These are phyloP conservation scores for Ligustrum vulgare DNA, from an alignment of 257 asterid species.

Conservation along the genomic window DNA sequence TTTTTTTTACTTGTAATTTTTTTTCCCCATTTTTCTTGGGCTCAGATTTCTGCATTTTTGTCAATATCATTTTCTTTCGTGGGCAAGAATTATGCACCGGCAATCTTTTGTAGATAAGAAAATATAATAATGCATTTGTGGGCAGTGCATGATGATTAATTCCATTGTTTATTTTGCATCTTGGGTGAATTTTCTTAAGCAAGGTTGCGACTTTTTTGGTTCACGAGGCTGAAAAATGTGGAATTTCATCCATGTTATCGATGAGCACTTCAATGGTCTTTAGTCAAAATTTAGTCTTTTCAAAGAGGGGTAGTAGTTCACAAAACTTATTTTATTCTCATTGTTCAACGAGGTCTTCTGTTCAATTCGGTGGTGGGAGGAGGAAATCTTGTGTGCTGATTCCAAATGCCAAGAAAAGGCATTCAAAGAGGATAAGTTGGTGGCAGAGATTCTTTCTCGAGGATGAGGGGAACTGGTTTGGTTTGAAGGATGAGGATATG, in stretches of 20 bases:
- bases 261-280: slow-evolving; percentile 86
- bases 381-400: slow-evolving; percentile 48
- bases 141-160: slow-evolving; percentile 34
- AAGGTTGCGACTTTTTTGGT: slow-evolving; percentile 44
- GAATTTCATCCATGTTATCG: slow-evolving; percentile 57
- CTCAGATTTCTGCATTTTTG: neutral
- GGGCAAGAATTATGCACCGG: slow-evolving; percentile 10
- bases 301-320: slow-evolving; percentile 29
- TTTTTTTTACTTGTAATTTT: neutral
- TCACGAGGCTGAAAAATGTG: slow-evolving; percentile 67
- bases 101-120: slow-evolving; percentile 5
- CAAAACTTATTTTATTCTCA: slow-evolving; percentile 29
- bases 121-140: slow-evolving; percentile 36
- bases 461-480: slow-evolving; percentile 90
- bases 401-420: slow-evolving; percentile 68
- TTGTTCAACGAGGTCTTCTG: slow-evolving; percentile 30
- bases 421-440: slow-evolving; percentile 63
- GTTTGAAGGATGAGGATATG: slow-evolving; percentile 76
- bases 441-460: slow-evolving; percentile 79
- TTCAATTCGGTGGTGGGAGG: slow-evolving; percentile 44
- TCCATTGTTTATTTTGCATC: slow-evolving; percentile 30
- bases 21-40: slow-evolving; percentile 13
- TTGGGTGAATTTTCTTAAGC: slow-evolving; percentile 30
- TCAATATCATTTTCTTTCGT: slow-evolving; percentile 4
- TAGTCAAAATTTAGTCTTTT: slow-evolving; percentile 53